A percentile compares a stretch with the other conserved stretches of the same genome.
Evolutionary conservation across 257 asterid species (phyloP).

Genomic region (Thymus quinquecostatus): DNA sequence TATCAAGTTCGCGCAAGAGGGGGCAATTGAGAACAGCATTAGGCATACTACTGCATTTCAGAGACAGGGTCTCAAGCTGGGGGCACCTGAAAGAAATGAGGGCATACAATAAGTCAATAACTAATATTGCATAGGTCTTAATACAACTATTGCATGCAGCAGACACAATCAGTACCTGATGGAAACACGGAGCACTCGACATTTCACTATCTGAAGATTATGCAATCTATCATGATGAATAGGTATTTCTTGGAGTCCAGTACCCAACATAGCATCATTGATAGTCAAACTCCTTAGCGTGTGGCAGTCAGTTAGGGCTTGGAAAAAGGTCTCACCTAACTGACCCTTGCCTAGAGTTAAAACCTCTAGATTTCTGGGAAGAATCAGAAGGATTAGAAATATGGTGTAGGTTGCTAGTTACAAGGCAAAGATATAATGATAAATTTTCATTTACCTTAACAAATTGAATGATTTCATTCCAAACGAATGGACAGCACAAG

Average conservation of each 20-base stretch:
- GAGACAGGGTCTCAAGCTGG: conserved; percentile 80
- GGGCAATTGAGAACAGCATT: conserved; percentile 87
- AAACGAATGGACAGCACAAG: conserved; percentile 62
- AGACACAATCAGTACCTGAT: conserved; percentile 53
- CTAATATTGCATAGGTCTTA: background rate
- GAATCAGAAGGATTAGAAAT: conserved; percentile 12
- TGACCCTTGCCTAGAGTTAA: conserved; percentile 90
- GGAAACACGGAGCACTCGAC: conserved; percentile 90
- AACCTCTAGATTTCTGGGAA: conserved; percentile 80
- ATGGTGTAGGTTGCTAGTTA: background rate
- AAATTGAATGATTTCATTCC: conserved; percentile 69
- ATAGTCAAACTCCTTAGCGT: conserved; percentile 76
- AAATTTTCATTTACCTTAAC: conserved; percentile 51
- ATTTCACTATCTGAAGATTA: conserved; percentile 82
- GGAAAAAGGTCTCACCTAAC: conserved; percentile 76
- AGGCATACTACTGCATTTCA: conserved; percentile 98
- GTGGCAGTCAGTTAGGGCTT: conserved; percentile 70
- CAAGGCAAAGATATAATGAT: conserved; percentile 6
- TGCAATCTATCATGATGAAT: conserved; percentile 73
- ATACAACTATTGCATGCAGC: background rate
- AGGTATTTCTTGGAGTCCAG: conserved; percentile 84
- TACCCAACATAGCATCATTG: conserved; percentile 88
- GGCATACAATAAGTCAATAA: conserved; percentile 32
- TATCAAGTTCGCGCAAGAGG: conserved; percentile 82
- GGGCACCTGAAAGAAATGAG: conserved; percentile 69